Base-by-base conservation (phyloP, 768 basidiomycete genomes). In the Boletus pseudopeckii region DNA sequence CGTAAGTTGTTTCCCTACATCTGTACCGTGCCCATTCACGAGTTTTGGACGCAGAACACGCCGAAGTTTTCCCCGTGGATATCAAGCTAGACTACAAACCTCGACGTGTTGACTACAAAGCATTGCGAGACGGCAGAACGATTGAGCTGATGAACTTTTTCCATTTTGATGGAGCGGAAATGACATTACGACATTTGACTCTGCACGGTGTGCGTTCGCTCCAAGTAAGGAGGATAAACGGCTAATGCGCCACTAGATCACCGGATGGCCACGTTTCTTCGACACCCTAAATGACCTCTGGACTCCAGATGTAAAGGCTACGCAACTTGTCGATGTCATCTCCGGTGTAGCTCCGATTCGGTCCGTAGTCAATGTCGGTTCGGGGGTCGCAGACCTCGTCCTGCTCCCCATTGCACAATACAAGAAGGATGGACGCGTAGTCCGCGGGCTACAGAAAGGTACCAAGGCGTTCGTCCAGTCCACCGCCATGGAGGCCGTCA, bases 61-160 rank as follows among this genome's bases (percentile, higher is more conserved):
- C 92, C 10, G 97, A 98, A 68, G 85, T 99, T 39, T 93, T 95
- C 67, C 92, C 97, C 1, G 82, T 99, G 48, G 91, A 95, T 68
- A 73, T 99, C 60, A 98, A 98, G 73, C 77, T 99, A 11, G 97
- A 99, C 67, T 99, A 98, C 72, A 99, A 99, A 68, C 97, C 97
- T 49, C 90, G 98, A 44, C 84, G 95, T 7, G 95, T 99, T 18
- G 92, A 98, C 69, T 97, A 98, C 68, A 76, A 84, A 56, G 97
- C 95, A 9, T 75, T 99, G 53, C 81, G 85, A 37, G 88, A 94
- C 56, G 97, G 97, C 14, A 84, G 80, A 70, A 94, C 93, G 0
- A 96, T 96, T 55, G 97, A 99, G 66, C 72, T 99, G 43, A 98
- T 99, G 96, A 99, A 99, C 68, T 98, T 99, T 71, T 99, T 99